Conservation (phyloP, 257 asterid genomes). For the Solanum pennellii region DNA sequence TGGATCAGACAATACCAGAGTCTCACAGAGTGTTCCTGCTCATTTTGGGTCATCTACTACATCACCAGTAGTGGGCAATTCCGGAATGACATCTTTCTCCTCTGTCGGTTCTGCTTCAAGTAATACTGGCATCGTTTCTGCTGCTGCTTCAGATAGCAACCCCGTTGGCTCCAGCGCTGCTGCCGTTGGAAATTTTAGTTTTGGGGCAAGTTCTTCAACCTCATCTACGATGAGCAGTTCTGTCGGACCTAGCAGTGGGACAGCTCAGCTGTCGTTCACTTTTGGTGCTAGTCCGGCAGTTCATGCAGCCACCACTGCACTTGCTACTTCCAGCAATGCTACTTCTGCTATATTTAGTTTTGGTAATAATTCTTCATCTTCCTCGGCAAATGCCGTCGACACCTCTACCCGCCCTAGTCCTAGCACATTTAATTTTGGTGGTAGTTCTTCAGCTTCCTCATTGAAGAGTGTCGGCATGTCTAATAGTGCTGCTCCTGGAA, state of each 20-base stretch:
- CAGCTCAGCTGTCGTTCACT: not conserved
- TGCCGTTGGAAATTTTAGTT: not conserved
- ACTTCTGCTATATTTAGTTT: slow-evolving; percentile 24
- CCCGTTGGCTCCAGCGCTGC: not conserved
- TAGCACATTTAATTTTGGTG: slow-evolving; percentile 27
- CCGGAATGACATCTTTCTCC: not conserved
- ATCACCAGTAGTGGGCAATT: slow-evolving; percentile 13
- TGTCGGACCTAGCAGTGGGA: not conserved
- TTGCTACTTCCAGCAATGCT: slow-evolving; percentile 14
- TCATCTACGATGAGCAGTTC: not conserved
- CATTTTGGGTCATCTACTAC: slow-evolving; percentile 15
- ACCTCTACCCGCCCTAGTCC: slow-evolving; percentile 27
- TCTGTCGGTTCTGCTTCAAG: not conserved
- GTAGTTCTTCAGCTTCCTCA: slow-evolving; percentile 1
- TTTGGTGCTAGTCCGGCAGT: slow-evolving; percentile 27
- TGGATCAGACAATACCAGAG: not conserved
- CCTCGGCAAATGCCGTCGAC: slow-evolving; percentile 7
- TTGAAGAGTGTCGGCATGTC: not conserved
- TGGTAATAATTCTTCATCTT: slow-evolving; percentile 17
- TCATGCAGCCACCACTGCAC: slow-evolving; percentile 25
- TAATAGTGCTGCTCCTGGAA: not conserved
- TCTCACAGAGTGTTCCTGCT: slow-evolving; percentile 14
- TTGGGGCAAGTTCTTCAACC: not conserved
- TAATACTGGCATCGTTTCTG: not conserved
- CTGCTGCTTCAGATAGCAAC: slow-evolving; percentile 1